Evolutionary conservation across 2,329 filamentous ascomycete genomes (phyloP).

Genomic region (Aspergillus caelatus): DNA sequence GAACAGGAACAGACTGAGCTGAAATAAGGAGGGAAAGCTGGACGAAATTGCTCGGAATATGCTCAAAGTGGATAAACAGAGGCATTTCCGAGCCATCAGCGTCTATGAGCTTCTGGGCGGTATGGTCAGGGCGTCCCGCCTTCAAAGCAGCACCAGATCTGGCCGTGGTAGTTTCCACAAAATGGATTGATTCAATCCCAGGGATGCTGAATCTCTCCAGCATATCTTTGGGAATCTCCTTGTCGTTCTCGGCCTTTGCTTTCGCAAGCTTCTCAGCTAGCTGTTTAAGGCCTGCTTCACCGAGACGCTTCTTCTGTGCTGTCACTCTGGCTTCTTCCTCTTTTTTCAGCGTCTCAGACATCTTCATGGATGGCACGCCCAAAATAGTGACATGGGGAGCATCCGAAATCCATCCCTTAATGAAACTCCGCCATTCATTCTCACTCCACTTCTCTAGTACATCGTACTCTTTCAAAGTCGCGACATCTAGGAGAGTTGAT

Average conservation of each 20-base stretch:
- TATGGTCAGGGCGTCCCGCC: conserved; percentile 68
- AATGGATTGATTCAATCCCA: conserved; percentile 86
- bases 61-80: conserved; percentile 94
- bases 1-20: conserved; percentile 74
- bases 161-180: conserved; percentile 85
- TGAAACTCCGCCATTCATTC: conserved; percentile 77
- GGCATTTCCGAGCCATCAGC: conserved; percentile 65
- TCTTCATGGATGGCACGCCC: conserved; percentile 77
- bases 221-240: conserved; percentile 79
- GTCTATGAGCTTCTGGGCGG: conserved; percentile 76
- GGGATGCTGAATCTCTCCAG: conserved; percentile 82
- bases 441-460: conserved; percentile 78
- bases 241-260: conserved; percentile 86
- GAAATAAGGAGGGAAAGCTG: conserved; percentile 80
- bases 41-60: conserved; percentile 91
- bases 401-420: conserved; percentile 82
- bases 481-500: conserved; percentile 67
- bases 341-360: conserved; percentile 78
- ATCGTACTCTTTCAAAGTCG: conserved; percentile 60
- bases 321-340: conserved; percentile 79
- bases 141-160: conserved; percentile 76
- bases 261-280: conserved; percentile 75
- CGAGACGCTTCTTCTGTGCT: conserved; percentile 76
- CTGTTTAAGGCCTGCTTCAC: conserved; percentile 76
- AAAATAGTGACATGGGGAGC: conserved; percentile 86